Conservation (phyloP, 2,329 filamentous ascomycete genomes). For the Coniochaeta prunicola region DNA sequence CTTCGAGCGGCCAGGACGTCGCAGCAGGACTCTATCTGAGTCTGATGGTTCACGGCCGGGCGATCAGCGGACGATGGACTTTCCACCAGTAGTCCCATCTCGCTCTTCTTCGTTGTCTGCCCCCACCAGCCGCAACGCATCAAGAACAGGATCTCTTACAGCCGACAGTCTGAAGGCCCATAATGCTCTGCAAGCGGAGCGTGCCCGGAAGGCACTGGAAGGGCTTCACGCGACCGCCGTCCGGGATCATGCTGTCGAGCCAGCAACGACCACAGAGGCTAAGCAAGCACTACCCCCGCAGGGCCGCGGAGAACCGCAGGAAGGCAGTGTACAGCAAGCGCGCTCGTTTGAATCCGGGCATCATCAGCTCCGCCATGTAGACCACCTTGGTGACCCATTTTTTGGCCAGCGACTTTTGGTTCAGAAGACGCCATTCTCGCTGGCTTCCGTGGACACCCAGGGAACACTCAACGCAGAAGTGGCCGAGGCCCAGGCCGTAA, state of each 20-base stretch:
- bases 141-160: conserved; percentile 48
- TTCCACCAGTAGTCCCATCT: conserved; percentile 47
- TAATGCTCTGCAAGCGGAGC: conserved; percentile 30
- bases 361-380: conserved; percentile 25
- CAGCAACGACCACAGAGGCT: not conserved
- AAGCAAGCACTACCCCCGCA: not conserved
- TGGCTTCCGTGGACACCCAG: conserved; percentile 53
- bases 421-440: conserved; percentile 56
- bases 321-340: conserved; percentile 7
- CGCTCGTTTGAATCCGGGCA: conserved; percentile 4
- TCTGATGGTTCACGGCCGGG: conserved; percentile 35
- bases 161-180: conserved; percentile 52
- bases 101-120: conserved; percentile 56
- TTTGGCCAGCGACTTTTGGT: conserved; percentile 45
- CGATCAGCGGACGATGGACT: conserved; percentile 53
- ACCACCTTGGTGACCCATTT: conserved; percentile 46
- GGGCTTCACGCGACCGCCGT: conserved; percentile 5
- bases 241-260: conserved; percentile 7
- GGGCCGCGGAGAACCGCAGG: conserved; percentile 3
- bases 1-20: conserved; percentile 33
- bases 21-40: conserved; percentile 35
- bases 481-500: conserved; percentile 55
- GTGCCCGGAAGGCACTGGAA: conserved; percentile 16
- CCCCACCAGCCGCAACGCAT: conserved; percentile 51
- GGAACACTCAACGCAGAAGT: conserved; percentile 54